A percentile compares a stretch with the other conserved stretches of the same genome.
These are phyloP conservation scores for Persicaria tinctoria DNA, from an alignment of 148 eudicot species.

Conservation along the genomic window DNA sequence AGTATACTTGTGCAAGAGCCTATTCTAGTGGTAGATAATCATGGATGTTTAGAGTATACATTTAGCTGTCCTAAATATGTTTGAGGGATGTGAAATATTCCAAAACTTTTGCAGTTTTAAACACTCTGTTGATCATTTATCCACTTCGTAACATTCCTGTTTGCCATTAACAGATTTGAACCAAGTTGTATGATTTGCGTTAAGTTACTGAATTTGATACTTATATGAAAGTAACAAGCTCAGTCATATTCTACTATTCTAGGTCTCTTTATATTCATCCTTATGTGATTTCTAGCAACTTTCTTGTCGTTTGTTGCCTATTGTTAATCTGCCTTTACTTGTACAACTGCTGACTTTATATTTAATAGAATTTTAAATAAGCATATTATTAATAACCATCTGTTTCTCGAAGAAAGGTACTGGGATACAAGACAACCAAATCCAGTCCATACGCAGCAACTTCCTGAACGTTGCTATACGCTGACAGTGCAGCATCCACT, in stretches of 20 bases:
- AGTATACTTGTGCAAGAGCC: neutral
- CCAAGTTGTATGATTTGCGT: neutral
- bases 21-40: neutral
- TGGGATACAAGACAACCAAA: constrained; percentile 84
- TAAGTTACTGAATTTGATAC: neutral
- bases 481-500: constrained; percentile 67
- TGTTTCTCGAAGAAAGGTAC: constrained; percentile 33
- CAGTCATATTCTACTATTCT: neutral
- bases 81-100: neutral
- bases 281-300: neutral
- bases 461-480: constrained; percentile 90
- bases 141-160: neutral
- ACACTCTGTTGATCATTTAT: neutral
- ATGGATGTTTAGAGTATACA: neutral
- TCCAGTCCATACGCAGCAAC: constrained; percentile 66
- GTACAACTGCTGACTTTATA: neutral
- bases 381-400: neutral
- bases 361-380: neutral
- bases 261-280: neutral
- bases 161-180: no score
- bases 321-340: neutral
- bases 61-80: neutral
- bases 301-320: neutral
- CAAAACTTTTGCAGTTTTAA: neutral
- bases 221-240: neutral